Base-by-base conservation (phyloP, 805 yeast genomes). In the Spathaspora boniae region DNA sequence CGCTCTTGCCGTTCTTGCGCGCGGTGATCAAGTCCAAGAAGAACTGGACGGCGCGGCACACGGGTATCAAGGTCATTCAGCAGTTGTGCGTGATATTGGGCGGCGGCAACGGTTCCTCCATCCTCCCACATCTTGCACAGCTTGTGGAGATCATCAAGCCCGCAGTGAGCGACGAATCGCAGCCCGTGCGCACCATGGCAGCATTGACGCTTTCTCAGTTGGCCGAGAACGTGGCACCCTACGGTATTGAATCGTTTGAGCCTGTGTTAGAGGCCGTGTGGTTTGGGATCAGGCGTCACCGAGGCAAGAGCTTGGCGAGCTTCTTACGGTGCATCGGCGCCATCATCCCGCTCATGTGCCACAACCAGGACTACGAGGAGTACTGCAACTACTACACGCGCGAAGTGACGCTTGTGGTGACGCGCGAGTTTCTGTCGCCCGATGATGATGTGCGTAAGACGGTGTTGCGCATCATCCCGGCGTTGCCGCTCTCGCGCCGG, bases 241-340 rank as follows among this genome's bases (percentile, higher is more conserved):
- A 83, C 58, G 98, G 98, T 30, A 82, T 86, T 37, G 96, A 86
- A 48, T 78, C 91, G 0, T 89, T 91, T 54, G 94, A 88, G 47
- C 59, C 61, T 0, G 68, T 80, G 0, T 52, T 91, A 23, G 91
- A 85, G 37, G 84, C 87, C 0, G 60, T 86, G 5, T 88, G 96
- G 95, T 59, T 65, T 8, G 96, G 95, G 4, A 72, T 86, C 16
- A 72, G 78, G 30, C 71, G 71, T 26, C 93, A 85, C 43, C 67
- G 95, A 42, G 97, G 97, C 4, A 76, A 78, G 47, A 70, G 80
- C 0, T 65, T 88, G 33, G 83, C 95, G 0, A 78, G 86, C 2
- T 86, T 83, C 50, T 53, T 91, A 42, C 78, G 76, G 50, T 84
- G 94, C 34, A 65, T 89, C 16, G 96, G 95, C 0, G 74, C 77